These are phyloP conservation scores for Toxoplasma gondii DNA, from an alignment of 169 alveolate species.

Conservation along the genomic window DNA sequence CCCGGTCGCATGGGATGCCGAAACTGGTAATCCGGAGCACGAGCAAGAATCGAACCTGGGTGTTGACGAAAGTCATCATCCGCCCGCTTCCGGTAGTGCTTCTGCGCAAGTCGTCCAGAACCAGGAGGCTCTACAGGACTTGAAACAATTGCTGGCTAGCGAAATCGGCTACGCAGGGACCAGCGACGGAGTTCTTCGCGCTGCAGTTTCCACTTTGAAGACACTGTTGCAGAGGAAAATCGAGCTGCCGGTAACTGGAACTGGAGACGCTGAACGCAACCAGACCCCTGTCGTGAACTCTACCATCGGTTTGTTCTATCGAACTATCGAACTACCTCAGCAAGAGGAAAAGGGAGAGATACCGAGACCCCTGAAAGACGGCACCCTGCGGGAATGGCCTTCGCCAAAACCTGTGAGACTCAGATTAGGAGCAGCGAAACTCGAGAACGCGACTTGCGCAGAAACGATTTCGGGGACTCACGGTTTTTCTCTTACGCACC, in stretches of 20 bases:
- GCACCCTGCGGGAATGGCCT: neutral
- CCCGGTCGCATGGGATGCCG: too few relatives aligned
- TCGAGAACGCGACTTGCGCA: too few relatives aligned
- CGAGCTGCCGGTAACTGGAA: neutral
- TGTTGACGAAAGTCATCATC: neutral
- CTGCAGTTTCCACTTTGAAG: neutral
- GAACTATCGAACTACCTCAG: neutral
- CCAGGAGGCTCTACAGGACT: neutral
- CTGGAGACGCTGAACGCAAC: neutral
- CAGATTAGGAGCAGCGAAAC: neutral
- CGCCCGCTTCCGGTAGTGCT: neutral
- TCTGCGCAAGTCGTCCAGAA: neutral
- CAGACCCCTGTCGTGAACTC: neutral
- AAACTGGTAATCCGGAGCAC: too few relatives aligned
- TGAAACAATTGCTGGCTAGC: neutral
- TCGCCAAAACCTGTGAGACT: neutral
- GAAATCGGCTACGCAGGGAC: neutral
- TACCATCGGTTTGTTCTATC: neutral
- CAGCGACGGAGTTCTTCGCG: neutral
- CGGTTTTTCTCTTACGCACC: too few relatives aligned
- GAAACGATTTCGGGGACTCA: too few relatives aligned
- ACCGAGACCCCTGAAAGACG: neutral
- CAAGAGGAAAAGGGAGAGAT: neutral
- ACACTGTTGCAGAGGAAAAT: neutral
- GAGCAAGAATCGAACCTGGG: too few relatives aligned